Conservation (phyloP, 2,329 filamentous ascomycete genomes). For the Pseudogymnoascus sp. region DNA sequence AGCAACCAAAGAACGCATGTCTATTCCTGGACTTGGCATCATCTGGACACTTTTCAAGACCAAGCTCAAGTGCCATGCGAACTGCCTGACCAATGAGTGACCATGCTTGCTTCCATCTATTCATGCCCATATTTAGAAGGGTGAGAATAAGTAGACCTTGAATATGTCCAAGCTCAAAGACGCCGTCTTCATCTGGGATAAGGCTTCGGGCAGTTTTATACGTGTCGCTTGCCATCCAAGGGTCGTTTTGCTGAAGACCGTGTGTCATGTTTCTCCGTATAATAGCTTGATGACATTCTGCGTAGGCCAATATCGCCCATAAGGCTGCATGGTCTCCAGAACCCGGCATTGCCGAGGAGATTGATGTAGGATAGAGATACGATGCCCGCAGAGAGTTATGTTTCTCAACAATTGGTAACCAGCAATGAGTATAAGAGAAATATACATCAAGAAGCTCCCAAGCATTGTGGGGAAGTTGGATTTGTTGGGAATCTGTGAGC, state of each 20-base stretch:
- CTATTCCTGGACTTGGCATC: constrained; percentile 26
- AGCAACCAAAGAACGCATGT: constrained; percentile 49
- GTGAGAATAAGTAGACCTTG: constrained; percentile 49
- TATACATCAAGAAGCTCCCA: constrained; percentile 61
- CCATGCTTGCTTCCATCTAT: constrained; percentile 39
- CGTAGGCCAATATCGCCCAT: constrained; percentile 50
- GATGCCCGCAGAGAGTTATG: constrained; percentile 43
- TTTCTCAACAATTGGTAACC: constrained; percentile 64
- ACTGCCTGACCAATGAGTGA: constrained; percentile 22
- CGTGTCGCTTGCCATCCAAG: constrained; percentile 1
- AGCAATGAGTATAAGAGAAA: constrained; percentile 65
- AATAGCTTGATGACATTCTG: constrained; percentile 43
- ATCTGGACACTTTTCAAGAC: constrained; percentile 28
- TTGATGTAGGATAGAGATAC: constrained; percentile 8
- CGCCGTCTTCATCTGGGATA: constrained; percentile 38
- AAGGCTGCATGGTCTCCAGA: constrained; percentile 43
- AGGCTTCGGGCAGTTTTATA: constrained; percentile 41
- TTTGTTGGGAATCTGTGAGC: background rate
- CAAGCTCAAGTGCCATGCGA: constrained; percentile 32
- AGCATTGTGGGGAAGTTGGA: constrained; percentile 43
- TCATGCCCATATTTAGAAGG: constrained; percentile 53
- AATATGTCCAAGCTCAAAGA: constrained; percentile 40
- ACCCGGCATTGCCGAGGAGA: constrained; percentile 13
- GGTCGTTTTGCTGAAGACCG: background rate
- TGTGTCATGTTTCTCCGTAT: constrained; percentile 20